phyloP scores from a whole-genome alignment of 306 rosid genomes.

The Dalbergia oliveri region DNA sequence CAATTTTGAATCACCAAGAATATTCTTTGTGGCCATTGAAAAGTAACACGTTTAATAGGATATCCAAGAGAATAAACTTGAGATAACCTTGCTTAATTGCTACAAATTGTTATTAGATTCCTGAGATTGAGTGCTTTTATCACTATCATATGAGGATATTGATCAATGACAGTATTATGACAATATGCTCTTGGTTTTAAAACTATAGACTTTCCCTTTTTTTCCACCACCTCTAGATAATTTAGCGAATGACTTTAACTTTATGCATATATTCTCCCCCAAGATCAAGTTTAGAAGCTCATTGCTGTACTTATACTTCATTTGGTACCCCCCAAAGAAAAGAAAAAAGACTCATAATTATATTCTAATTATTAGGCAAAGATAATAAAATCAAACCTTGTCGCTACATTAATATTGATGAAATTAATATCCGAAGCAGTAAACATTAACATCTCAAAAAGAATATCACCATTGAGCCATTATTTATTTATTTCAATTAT shows the following conservation, averaged over 20 bases:
- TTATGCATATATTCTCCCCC: neutral
- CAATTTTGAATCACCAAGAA: slow-evolving; percentile 23
- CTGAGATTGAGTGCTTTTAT: neutral
- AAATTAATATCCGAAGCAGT: too few species aligned
- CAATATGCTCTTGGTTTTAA: neutral
- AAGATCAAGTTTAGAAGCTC: neutral
- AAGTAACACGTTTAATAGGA: slow-evolving; percentile 22
- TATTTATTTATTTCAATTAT: too few species aligned
- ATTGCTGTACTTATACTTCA: neutral
- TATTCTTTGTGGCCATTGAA: slow-evolving; percentile 32
- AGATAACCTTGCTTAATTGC: slow-evolving; percentile 22
- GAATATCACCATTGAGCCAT: too few species aligned
- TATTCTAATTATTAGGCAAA: too few species aligned
- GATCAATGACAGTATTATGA: neutral
- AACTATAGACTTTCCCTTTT: neutral
- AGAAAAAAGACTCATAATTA: too few species aligned
- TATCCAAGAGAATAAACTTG: slow-evolving; percentile 45
- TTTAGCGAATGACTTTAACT: neutral
- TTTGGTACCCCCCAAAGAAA: too few species aligned
- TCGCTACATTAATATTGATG: too few species aligned
- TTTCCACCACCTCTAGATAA: neutral
- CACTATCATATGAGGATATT: neutral
- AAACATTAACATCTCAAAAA: too few species aligned
- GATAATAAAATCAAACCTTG: too few species aligned
- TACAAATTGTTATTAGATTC: neutral